Base-by-base conservation (phyloP, 108 stramenopile genomes). In the Seminavis robusta region DNA sequence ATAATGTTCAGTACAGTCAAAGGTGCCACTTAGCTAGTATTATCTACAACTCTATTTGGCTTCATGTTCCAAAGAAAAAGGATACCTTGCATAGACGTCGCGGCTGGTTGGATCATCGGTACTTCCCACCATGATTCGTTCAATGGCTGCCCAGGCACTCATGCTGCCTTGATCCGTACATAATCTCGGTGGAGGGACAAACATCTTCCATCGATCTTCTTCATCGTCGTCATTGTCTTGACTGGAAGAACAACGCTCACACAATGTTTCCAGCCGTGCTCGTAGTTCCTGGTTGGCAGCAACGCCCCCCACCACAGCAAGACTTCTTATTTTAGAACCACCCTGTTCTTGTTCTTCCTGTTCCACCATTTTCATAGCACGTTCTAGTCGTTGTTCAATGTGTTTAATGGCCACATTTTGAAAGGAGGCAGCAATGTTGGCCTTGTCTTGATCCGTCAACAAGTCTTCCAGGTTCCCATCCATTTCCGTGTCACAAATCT, bases 161-260 rank as follows among this genome's bases (percentile, higher is more conserved):
- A 90, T 94, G 20, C 88, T 87, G 23, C 96, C 98, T 67, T 98
- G 96, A 81, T 98, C 98, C 1, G 98, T 98, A 62, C 98, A 98
- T 10, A 98, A 69, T 58, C 89, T 33, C 10, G 94, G 86, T 10
- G 94, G 90, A 36, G 98, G 96, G 2, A 98, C 94, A 6, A 78
- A 69, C 73, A 97, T 73, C 9, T 39, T 59, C 96, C 95, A 97
- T 16, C 79, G 62, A 21, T 65, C 40, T 1, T 43, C 39, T 46
- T 67, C 52, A n/a, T 76, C 54, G n/a, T n/a, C 11, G 51, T n/a
- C n/a, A n/a, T n/a, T n/a, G n/a, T n/a, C n/a, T n/a, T n/a, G n/a
- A n/a, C n/a, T n/a, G n/a, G n/a, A n/a, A n/a, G n/a, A n/a, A n/a
- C n/a, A n/a, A 3, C 11, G 16, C 25, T 46, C 59, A 52, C 86